Conservation (phyloP, 257 asterid species). For the Gentiana straminea region DNA sequence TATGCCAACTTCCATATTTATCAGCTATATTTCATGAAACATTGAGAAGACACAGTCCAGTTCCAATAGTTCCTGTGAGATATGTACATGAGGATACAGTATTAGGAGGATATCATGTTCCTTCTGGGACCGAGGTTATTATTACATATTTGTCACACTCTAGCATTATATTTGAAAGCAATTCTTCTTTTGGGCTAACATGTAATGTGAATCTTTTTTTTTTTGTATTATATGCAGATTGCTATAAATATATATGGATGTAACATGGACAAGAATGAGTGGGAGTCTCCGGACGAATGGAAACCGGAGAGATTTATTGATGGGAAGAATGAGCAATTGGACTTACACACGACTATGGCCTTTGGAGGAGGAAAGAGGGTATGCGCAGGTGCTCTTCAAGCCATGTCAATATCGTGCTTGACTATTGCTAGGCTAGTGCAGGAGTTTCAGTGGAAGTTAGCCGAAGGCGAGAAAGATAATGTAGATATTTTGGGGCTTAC, state of each 20-base stretch:
- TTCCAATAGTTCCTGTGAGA: slow-evolving; percentile 64
- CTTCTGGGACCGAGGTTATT: slow-evolving; percentile 69
- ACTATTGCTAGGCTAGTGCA: slow-evolving; percentile 71
- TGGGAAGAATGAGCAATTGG: slow-evolving; percentile 31
- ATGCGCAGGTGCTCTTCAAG: slow-evolving; percentile 83
- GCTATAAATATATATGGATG: slow-evolving; percentile 80
- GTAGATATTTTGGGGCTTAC: slow-evolving; percentile 69
- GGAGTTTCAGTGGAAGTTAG: slow-evolving; percentile 66
- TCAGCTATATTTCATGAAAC: slow-evolving; percentile 88
- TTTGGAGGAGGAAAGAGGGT: slow-evolving; percentile 85
- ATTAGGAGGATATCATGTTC: slow-evolving; percentile 70
- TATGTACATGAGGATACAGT: slow-evolving; percentile 69
- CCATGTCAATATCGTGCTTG: slow-evolving; percentile 52
- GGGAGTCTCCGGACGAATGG: slow-evolving; percentile 73
- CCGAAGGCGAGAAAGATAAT: slow-evolving; percentile 60
- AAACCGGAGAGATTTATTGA: slow-evolving; percentile 61
- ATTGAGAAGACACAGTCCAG: slow-evolving; percentile 64
- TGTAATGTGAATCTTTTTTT: not conserved
- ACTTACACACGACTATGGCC: slow-evolving; percentile 64
- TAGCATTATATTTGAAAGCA: too few species aligned
- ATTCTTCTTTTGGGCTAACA: not conserved
- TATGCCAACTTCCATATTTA: slow-evolving; percentile 63
- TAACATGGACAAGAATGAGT: slow-evolving; percentile 61
- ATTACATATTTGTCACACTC: not conserved
- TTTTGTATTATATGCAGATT: slow-evolving; percentile 28